phyloP scores from a whole-genome alignment of 306 rosid species.

The Cucurbita argyrosperma region DNA sequence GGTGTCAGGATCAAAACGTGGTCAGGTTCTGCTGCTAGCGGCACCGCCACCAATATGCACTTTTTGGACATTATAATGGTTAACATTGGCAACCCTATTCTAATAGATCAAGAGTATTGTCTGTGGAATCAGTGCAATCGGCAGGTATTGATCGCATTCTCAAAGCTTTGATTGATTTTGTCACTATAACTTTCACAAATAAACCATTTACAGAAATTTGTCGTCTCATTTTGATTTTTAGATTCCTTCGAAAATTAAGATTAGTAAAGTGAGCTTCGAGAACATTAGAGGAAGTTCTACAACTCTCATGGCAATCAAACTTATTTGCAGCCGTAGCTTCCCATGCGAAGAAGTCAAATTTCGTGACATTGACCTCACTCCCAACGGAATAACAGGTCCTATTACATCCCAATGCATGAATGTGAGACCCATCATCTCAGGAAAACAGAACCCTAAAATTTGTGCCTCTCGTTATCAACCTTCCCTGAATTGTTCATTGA shows the following conservation, averaged over 20 bases:
- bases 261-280: slow-evolving; percentile 33
- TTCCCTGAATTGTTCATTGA: too few species aligned
- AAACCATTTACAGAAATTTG: not conserved
- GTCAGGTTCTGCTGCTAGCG: too few species aligned
- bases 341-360: slow-evolving; percentile 32
- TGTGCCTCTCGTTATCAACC: not conserved
- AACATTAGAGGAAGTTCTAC: slow-evolving; percentile 23
- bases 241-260: slow-evolving; percentile 31
- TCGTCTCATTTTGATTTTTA: not conserved
- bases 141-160: too few species aligned
- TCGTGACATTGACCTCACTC: slow-evolving; percentile 15
- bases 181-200: too few species aligned
- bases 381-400: slow-evolving; percentile 6
- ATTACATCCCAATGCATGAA: slow-evolving; percentile 15
- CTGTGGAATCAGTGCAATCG: too few species aligned
- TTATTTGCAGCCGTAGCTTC: slow-evolving; percentile 18
- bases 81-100: too few species aligned
- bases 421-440: slow-evolving; percentile 17
- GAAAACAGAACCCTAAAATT: slow-evolving; percentile 9
- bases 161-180: too few species aligned
- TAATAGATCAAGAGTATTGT: too few species aligned
- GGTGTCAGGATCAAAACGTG: too few species aligned
- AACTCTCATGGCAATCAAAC: slow-evolving; percentile 12
- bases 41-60: too few species aligned
- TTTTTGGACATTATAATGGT: too few species aligned